Base-by-base conservation (phyloP, 2,329 filamentous ascomycete genomes). In the Stagonosporopsis chrysanthemi region DNA sequence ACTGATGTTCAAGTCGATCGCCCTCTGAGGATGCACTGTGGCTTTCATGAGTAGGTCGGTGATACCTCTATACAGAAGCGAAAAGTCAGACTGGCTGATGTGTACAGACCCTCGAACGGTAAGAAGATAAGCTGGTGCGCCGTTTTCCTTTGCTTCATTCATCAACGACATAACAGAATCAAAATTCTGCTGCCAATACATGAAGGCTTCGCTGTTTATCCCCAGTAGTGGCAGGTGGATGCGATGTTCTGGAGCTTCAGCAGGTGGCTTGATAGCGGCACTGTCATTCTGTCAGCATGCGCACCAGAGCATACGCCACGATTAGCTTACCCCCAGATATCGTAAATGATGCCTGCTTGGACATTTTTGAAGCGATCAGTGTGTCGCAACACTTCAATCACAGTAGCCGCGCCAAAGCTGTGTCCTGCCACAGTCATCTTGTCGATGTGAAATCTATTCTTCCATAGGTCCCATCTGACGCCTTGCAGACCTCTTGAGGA, bases 191-290 rank as follows among this genome's bases (percentile, higher is more conserved):
- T 83, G 81, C 87, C 87, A 90, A 73, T 89, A 87, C 80, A 88
- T 88, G 75, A 90, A 90, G 0, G 86, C 87, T 71, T 90, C 88
- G 6, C 82, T 85, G 45, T 88, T 88, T 67, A 90, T 86, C 3
- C 83, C 84, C 6, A 90, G 78, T 7, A 90, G 67, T 5, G 87
- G 87, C 12, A 82, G 79, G 35, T 78, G 76, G 41, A 84, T 81
- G 15, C 79, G 77, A 53, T 83, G 77, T 4, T 78, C 65, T 1
- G 78, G 75, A 17, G 80, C 77, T 28, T 82, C 79, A 4, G 70
- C 69, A 1, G 74, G 70, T 51, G 81, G 62, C 65, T 75, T 63
- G 62, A 81, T 64, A 64, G 83, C 67, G 68, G 84, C 68, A 73
- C 84, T 64, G 77, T 74, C n/a, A 14, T 9, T 22, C 11, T 19